Evolutionary conservation across 2,329 filamentous ascomycete species (phyloP).

Genomic region (Sodiomyces alkalinus): DNA sequence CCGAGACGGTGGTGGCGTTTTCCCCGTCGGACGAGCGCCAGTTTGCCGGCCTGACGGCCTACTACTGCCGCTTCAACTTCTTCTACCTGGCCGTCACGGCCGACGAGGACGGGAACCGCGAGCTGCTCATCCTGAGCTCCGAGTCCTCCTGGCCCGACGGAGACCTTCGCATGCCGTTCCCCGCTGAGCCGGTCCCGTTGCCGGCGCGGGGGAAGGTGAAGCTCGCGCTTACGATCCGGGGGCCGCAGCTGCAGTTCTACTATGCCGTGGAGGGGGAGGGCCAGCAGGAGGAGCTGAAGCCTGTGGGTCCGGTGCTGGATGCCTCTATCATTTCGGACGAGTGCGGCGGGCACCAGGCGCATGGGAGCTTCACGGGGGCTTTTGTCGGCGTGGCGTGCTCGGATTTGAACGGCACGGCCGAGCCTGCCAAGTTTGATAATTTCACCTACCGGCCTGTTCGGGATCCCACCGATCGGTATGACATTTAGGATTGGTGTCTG

Average conservation of each 20-base stretch:
- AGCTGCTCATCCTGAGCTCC: conserved; percentile 40
- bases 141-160: conserved; percentile 40
- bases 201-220: conserved; percentile 39
- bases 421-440: conserved; percentile 32
- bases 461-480: conserved; percentile 31
- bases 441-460: conserved; percentile 34
- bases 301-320: conserved; percentile 40
- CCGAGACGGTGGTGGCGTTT: conserved; percentile 39
- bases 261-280: conserved; percentile 32
- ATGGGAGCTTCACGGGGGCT: conserved; percentile 49
- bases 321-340: conserved; percentile 46
- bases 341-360: conserved; percentile 43
- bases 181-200: conserved; percentile 26
- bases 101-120: conserved; percentile 36
- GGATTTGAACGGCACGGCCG: conserved; percentile 35
- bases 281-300: conserved; percentile 23
- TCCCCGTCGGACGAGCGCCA: conserved; percentile 41
- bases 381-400: conserved; percentile 42
- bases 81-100: conserved; percentile 48
- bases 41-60: conserved; percentile 44
- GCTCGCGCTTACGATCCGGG: conserved; percentile 35
- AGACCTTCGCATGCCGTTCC: conserved; percentile 25
- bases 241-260: conserved; percentile 36
- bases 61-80: conserved; percentile 51
- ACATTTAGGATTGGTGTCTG: background rate